These are phyloP conservation scores for Botrytis paeoniae DNA, from an alignment of 2,329 filamentous ascomycete species.

Conservation along the genomic window DNA sequence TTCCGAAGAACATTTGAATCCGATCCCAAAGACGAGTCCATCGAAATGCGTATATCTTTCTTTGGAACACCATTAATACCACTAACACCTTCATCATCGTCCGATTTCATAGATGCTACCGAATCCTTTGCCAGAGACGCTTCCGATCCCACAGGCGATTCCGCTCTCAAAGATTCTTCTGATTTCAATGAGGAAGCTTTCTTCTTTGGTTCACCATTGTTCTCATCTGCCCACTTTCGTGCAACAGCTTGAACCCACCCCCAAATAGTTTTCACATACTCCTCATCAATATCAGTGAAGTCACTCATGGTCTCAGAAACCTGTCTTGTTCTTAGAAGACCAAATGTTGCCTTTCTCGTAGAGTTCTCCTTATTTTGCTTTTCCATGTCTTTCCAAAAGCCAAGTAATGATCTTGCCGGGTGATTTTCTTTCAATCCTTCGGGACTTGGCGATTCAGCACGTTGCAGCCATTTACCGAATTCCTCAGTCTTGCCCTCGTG, in stretches of 20 bases:
- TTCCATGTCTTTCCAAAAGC: constrained; percentile 4
- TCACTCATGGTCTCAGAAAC: not conserved
- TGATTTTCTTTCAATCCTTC: not conserved
- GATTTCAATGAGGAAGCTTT: not conserved
- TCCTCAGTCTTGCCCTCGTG: not conserved
- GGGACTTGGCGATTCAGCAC: not conserved
- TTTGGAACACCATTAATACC: not conserved
- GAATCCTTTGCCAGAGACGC: not conserved
- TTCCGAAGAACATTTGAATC: not conserved
- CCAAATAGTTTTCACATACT: not conserved
- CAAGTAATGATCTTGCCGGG: constrained; percentile 5
- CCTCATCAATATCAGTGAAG: not conserved
- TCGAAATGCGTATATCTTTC: not conserved
- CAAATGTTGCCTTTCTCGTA: not conserved
- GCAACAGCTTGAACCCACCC: not conserved
- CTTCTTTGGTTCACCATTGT: not conserved
- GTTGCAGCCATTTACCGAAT: not conserved
- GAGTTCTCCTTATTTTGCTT: not conserved
- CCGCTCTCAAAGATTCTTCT: not conserved
- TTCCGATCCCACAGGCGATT: not conserved
- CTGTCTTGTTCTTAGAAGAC: constrained; percentile 2
- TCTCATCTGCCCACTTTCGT: not conserved
- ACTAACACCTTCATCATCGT: not conserved
- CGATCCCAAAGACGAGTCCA: not conserved
- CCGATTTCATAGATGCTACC: not conserved